Evolutionary conservation across 2,329 filamentous ascomycete species (phyloP), one percentile per base, ranked within the genome.

Genomic region (Macroventuria anomochaeta): DNA sequence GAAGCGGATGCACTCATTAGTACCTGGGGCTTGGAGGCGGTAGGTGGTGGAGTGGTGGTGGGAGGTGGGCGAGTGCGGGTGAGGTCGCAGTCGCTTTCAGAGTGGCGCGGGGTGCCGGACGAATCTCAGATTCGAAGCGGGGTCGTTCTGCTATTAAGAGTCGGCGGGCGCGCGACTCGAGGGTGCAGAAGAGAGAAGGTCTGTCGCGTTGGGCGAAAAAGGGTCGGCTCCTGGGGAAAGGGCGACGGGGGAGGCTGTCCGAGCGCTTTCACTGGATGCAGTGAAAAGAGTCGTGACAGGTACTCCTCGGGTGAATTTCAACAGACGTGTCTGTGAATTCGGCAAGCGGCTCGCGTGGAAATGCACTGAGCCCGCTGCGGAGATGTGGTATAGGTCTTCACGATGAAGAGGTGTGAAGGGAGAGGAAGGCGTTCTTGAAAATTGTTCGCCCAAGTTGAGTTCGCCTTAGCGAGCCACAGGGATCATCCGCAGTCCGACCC

Each of bases 1-100:
- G 81, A 76, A 74, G 79, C 77, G 75, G 81, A 81, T 81, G 83
- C 85, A 77, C 80, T 86, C 84, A 87, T 86, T 82, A 83, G 81
- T 81, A 70, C 61, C 55, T 58, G 61, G 59, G 62, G 57, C 59
- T 53, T 55, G 57, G 49, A 53, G 39, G 52, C 50, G 10, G 58
- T 32, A 20, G 17, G 41, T 10, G 56, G 53, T 38, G 52, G 52
- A 40, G 48, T 31, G 56, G 42, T 34, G 52, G 57, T 44, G 54
- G 28, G 43, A 41, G 26, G 15, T 56, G 47, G 37, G 50, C 50
- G 50, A 47, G 50, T 46, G 49, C 41, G 42, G 49, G 37, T 26
- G 34, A 25, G 26, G 34, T 32, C 37, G 49, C 31, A 46, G 49
- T 53, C 49, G 49, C 36, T 33, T 12, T 17, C n/a, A 17, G 40